Evolutionary conservation across 2,329 filamentous ascomycete genomes (phyloP).

Genomic region (Calonectria pseudoreteaudii): DNA sequence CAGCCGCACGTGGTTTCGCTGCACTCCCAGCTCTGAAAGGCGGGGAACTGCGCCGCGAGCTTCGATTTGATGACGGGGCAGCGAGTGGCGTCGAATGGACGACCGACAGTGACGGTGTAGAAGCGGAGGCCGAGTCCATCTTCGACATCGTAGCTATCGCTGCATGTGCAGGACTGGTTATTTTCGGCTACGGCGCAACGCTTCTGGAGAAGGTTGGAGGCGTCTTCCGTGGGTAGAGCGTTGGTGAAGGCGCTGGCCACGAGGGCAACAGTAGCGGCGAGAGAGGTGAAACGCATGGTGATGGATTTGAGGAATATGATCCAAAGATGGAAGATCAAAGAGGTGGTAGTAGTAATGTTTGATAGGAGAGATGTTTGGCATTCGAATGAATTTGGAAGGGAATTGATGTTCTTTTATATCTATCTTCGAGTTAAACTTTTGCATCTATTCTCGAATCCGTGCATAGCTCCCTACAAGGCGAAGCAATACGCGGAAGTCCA

Average conservation of each 20-base stretch:
- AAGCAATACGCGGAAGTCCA: not conserved
- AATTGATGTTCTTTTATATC: not conserved
- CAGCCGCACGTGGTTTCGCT: not conserved
- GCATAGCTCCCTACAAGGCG: not conserved
- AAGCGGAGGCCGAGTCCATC: slow-evolving; percentile 1
- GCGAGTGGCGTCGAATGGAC: not conserved
- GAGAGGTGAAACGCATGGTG: not conserved
- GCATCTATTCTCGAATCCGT: not conserved
- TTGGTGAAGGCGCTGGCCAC: not conserved
- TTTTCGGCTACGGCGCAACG: not conserved
- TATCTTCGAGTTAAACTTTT: not conserved
- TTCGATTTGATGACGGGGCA: not conserved
- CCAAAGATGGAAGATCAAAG: not conserved
- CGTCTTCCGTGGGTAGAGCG: not conserved
- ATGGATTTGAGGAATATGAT: not conserved
- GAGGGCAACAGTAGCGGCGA: not conserved
- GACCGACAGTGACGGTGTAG: not conserved
- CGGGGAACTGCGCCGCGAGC: not conserved
- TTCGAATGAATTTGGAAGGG: not conserved
- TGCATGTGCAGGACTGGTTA: not conserved
- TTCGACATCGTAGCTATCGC: not conserved
- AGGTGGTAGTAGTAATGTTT: not conserved
- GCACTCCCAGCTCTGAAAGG: not conserved
- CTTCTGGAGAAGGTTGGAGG: not conserved
- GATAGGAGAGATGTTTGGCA: not conserved